Conservation (phyloP, 768 basidiomycete species). For the Fomitopsis pulvina region DNA sequence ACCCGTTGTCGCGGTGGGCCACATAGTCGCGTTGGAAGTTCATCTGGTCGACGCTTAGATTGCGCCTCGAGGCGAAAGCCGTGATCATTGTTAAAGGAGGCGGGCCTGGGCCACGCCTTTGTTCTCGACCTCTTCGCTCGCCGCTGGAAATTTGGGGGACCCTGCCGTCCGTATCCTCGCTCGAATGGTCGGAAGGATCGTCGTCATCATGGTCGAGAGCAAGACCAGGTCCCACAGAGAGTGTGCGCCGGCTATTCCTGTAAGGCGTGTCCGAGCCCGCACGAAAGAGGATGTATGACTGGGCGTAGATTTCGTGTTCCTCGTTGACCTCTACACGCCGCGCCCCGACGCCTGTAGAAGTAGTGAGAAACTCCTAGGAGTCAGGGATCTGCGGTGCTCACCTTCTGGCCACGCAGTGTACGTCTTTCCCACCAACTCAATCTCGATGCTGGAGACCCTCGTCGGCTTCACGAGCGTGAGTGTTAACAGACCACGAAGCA, state of each 20-base stretch:
- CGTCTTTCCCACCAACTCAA: conserved; percentile 69
- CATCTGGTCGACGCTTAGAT: conserved; percentile 27
- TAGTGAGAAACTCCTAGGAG: neutral
- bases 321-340: conserved; percentile 73
- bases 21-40: conserved; percentile 24
- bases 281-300: conserved; percentile 66
- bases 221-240: conserved; percentile 46
- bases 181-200: conserved; percentile 28
- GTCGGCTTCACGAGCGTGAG: conserved; percentile 69
- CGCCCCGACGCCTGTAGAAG: conserved; percentile 49
- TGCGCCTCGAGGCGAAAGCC: conserved; percentile 8
- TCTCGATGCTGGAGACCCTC: conserved; percentile 78
- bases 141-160: conserved; percentile 10
- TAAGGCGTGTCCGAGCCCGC: conserved; percentile 39
- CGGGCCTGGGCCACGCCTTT: neutral
- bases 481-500: conserved; percentile 61
- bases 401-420: conserved; percentile 84
- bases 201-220: conserved; percentile 33
- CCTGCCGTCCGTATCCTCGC: conserved; percentile 10
- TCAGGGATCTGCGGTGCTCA: conserved; percentile 27
- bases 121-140: conserved; percentile 14
- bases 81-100: neutral
- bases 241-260: conserved; percentile 37
- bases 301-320: conserved; percentile 67
- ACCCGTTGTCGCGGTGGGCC: conserved; percentile 19